Percentiles rank a stretch among this genome's conserved stretches.
These are phyloP conservation scores for Talaromyces pinophilus DNA, from an alignment of 2,329 filamentous ascomycete species.

Conservation along the genomic window DNA sequence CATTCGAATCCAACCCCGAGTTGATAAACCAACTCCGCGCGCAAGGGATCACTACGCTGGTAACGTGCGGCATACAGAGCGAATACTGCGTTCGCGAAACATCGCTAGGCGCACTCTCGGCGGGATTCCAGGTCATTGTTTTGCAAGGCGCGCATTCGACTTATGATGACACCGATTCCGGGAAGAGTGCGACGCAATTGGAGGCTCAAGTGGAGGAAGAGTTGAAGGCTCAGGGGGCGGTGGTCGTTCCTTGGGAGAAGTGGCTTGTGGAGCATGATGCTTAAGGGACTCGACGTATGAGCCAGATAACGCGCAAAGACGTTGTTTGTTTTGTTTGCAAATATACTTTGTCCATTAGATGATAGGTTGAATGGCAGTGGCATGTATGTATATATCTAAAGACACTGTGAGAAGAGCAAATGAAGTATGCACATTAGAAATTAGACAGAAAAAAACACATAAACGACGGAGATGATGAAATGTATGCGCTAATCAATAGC, in stretches of 20 bases:
- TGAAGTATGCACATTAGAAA: slow-evolving; percentile 17
- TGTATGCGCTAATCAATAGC: slow-evolving; percentile 9
- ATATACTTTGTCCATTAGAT: no score
- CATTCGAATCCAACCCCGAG: slow-evolving; percentile 8
- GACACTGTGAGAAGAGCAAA: neutral
- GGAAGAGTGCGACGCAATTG: neutral
- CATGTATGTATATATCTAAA: slow-evolving; percentile 15
- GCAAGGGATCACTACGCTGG: neutral
- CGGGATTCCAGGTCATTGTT: slow-evolving; percentile 1
- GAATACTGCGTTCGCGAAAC: slow-evolving; percentile 16
- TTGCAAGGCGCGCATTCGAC: slow-evolving; percentile 14
- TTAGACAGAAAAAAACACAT: neutral
- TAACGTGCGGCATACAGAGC: slow-evolving; percentile 13
- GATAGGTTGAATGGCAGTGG: neutral
- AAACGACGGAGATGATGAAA: neutral
- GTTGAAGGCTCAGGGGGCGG: neutral
- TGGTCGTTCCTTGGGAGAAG: neutral
- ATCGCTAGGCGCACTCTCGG: slow-evolving; percentile 2
- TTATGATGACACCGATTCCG: neutral
- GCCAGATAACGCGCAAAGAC: no score
- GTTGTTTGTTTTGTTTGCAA: no score
- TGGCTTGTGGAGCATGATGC: neutral
- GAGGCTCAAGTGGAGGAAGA: neutral
- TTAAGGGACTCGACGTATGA: neutral
- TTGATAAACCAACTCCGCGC: neutral